A percentile compares a stretch with the other conserved stretches of the same genome.
These are phyloP conservation scores for Liriodendron chinense DNA, from an alignment of 164 flowering plant genomes.

Conservation along the genomic window DNA sequence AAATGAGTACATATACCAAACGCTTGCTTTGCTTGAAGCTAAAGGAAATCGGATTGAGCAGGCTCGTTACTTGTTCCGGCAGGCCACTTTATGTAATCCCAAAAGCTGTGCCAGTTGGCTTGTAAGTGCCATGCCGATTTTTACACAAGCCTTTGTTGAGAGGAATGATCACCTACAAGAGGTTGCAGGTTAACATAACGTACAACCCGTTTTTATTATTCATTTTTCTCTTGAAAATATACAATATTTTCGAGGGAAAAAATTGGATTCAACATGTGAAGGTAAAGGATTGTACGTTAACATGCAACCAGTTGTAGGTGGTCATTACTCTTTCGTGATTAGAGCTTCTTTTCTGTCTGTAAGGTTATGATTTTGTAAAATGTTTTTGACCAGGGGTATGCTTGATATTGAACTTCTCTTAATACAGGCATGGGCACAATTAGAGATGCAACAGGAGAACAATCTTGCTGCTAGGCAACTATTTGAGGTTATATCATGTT, in stretches of 20 bases:
- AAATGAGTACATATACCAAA: constrained; percentile 89
- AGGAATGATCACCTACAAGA: neutral
- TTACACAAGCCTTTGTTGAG: neutral
- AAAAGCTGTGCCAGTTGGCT: constrained; percentile 99
- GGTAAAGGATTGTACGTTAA: neutral
- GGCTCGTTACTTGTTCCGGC: constrained; percentile 79
- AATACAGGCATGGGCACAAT: constrained; percentile 87
- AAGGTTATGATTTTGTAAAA: neutral
- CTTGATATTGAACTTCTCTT: constrained; percentile 6
- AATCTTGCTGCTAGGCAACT: constrained; percentile 52
- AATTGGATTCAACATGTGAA: no score
- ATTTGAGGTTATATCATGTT: constrained; percentile 58
- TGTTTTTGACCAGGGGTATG: neutral
- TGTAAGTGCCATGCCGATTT: constrained; percentile 44
- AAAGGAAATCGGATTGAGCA: constrained; percentile 72
- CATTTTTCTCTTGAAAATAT: no score
- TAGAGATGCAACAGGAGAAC: constrained; percentile 78
- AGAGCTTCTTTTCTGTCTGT: neutral
- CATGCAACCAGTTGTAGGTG: neutral
- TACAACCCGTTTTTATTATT: no score
- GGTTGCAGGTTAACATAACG: neutral
- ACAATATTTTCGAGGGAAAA: no score
- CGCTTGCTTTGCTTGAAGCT: constrained; percentile 85
- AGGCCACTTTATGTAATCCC: constrained; percentile 85
- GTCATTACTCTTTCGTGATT: neutral